A percentile compares a stretch with the other conserved stretches of the same genome.
Evolutionary conservation across 208 protist genomes (phyloP).

Genomic region (Leishmania lainsoni): DNA sequence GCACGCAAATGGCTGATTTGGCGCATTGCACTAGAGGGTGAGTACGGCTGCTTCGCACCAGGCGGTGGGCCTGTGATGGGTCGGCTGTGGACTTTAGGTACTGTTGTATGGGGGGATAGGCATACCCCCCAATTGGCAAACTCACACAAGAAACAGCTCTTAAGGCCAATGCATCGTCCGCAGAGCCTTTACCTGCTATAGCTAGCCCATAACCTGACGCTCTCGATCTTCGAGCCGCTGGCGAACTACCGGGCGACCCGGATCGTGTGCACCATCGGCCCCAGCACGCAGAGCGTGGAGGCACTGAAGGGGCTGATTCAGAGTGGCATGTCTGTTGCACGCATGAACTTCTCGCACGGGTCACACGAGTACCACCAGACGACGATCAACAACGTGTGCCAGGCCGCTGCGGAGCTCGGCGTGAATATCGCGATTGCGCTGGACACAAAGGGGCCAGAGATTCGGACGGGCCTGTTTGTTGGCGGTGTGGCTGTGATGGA

Average conservation of each 20-base stretch:
- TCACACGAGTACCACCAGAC: slow-evolving; percentile 95
- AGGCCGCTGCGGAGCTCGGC: slow-evolving; percentile 86
- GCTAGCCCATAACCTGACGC: slow-evolving; percentile 84
- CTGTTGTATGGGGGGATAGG: background rate
- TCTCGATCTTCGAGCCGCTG: slow-evolving; percentile 89
- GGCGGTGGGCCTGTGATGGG: background rate
- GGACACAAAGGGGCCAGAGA: slow-evolving; percentile 94
- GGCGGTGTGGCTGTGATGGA: slow-evolving; percentile 69
- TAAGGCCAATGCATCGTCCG: too few relatives aligned
- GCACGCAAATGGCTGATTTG: background rate
- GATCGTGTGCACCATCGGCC: slow-evolving; percentile 98
- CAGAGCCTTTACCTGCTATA: slow-evolving; percentile 9
- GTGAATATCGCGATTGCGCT: slow-evolving; percentile 94
- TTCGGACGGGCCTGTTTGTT: slow-evolving; percentile 94
- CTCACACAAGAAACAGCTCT: too few relatives aligned
- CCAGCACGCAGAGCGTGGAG: slow-evolving; percentile 94
- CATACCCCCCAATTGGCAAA: too few relatives aligned
- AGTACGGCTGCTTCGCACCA: background rate
- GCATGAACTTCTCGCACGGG: slow-evolving; percentile 99
- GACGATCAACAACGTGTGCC: slow-evolving; percentile 95
- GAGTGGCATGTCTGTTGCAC: slow-evolving; percentile 96
- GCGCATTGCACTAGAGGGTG: background rate
- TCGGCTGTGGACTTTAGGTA: background rate
- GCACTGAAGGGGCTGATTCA: slow-evolving; percentile 91
- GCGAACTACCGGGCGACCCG: slow-evolving; percentile 84